Evolutionary conservation across 768 basidiomycete species (phyloP).

Genomic region (Trametes cinnabarina): DNA sequence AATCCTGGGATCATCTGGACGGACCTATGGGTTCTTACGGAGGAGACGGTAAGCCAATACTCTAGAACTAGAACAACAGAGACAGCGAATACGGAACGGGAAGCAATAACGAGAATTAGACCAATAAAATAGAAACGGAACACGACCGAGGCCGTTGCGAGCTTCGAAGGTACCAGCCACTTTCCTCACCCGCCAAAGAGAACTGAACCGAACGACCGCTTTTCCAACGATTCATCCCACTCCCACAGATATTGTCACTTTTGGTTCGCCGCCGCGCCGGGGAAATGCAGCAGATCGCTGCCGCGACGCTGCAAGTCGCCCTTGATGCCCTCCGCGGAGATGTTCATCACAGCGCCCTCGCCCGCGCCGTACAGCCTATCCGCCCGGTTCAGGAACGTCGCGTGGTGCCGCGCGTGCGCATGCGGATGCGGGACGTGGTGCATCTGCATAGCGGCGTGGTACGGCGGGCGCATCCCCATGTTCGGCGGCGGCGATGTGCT

Average conservation of each 20-base stretch:
- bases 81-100: not conserved
- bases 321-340: conserved; percentile 21
- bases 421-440: conserved; percentile 82
- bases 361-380: conserved; percentile 27
- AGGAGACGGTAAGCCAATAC: not conserved
- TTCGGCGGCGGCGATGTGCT: conserved; percentile 22
- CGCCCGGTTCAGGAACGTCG: conserved; percentile 45
- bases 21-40: not conserved
- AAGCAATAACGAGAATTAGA: conserved; percentile 3
- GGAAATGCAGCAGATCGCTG: conserved; percentile 17
- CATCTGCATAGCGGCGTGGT: conserved; percentile 54
- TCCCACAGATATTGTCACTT: conserved; percentile 6
- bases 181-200: not conserved
- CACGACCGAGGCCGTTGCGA: not conserved
- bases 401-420: conserved; percentile 72
- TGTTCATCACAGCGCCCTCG: conserved; percentile 18
- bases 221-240: no score
- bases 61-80: conserved; percentile 9
- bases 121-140: conserved; percentile 2
- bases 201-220: not conserved
- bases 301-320: conserved; percentile 19
- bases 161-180: not conserved
- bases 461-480: conserved; percentile 57
- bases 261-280: conserved; percentile 11
- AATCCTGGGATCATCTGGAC: not conserved